These are phyloP conservation scores for Ceratobasidium sp. DNA, from an alignment of 1,284 basidiomycete species.

Conservation along the genomic window DNA sequence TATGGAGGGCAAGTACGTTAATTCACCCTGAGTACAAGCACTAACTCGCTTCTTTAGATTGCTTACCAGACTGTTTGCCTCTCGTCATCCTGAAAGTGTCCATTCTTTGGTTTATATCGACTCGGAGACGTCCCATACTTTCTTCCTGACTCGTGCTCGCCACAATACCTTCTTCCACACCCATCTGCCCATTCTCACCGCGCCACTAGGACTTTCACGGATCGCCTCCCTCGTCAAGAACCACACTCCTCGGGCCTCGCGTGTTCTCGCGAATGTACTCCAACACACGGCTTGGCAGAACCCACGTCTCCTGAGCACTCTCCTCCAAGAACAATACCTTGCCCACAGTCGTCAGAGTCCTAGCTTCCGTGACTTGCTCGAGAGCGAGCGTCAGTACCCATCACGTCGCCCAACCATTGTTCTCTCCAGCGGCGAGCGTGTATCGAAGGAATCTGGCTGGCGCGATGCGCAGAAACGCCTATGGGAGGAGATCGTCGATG, in stretches of 20 bases:
- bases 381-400: constrained; percentile 34
- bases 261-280: constrained; percentile 19
- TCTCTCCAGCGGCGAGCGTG: constrained; percentile 27
- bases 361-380: constrained; percentile 34
- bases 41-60: background rate
- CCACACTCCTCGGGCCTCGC: constrained; percentile 25
- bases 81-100: constrained; percentile 29
- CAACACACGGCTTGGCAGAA: constrained; percentile 37
- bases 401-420: constrained; percentile 35
- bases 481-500: constrained; percentile 39
- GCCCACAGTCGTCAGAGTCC: constrained; percentile 33
- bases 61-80: constrained; percentile 34
- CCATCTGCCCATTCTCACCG: constrained; percentile 34
- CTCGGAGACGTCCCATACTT: constrained; percentile 35
- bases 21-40: background rate
- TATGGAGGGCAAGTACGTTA: constrained; percentile 33
- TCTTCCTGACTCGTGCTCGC: constrained; percentile 31
- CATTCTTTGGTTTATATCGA: constrained; percentile 38
- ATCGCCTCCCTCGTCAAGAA: constrained; percentile 28
- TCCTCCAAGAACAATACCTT: constrained; percentile 35
- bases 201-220: constrained; percentile 34
- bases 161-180: constrained; percentile 33
- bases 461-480: constrained; percentile 25
- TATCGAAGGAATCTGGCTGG: constrained; percentile 28
- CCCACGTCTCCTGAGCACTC: constrained; percentile 20